These are phyloP conservation scores for Pinus taeda DNA, from an alignment of 75 land plant genomes.

Conservation along the genomic window DNA sequence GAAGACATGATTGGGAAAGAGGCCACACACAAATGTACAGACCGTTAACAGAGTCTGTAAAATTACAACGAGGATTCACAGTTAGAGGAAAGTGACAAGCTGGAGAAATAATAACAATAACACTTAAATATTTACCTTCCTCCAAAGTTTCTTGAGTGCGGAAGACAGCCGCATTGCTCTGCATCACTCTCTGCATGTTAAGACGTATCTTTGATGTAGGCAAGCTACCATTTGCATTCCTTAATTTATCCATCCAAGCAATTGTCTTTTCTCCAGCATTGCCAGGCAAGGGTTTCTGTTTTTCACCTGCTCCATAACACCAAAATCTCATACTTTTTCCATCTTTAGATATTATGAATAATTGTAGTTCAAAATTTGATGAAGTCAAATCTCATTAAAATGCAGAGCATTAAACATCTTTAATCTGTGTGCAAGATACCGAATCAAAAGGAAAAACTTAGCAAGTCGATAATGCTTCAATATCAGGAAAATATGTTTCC, in stretches of 20 bases:
- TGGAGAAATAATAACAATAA: not conserved
- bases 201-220: conserved; percentile 89
- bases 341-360: not conserved
- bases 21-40: not conserved
- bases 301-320: conserved; percentile 54
- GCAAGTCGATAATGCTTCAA: not conserved
- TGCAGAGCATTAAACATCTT: not conserved
- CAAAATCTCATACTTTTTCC: not conserved
- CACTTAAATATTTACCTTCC: conserved; percentile 61
- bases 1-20: not conserved
- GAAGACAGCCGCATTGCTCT: conserved; percentile 97
- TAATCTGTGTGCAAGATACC: not conserved
- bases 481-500: not conserved
- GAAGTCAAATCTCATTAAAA: not conserved
- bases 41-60: not conserved
- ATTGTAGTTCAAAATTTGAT: not conserved
- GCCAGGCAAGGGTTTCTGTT: conserved; percentile 74
- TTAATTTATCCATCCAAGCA: conserved; percentile 91
- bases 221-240: conserved; percentile 82
- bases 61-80: not conserved
- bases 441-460: not conserved
- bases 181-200: conserved; percentile 96
- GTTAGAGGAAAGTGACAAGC: not conserved
- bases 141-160: conserved; percentile 88
- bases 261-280: conserved; percentile 93